These are phyloP conservation scores for Leucocoprinus birnbaumii DNA, from an alignment of 768 basidiomycete genomes.

Conservation along the genomic window DNA sequence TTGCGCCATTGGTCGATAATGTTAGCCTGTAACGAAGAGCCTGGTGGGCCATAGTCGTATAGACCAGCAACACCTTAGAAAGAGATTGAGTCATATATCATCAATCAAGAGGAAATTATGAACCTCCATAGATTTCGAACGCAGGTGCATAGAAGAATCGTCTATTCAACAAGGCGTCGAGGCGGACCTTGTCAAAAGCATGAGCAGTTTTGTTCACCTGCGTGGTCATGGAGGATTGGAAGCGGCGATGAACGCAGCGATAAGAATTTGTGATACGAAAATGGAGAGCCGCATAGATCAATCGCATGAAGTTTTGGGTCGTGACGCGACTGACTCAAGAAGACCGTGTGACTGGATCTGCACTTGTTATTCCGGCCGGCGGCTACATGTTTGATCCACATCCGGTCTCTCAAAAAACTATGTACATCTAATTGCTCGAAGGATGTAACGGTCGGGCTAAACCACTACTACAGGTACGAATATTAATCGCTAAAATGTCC, in stretches of 20 bases:
- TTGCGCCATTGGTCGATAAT: slow-evolving; percentile 95
- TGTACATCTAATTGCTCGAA: no score
- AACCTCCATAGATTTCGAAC: slow-evolving; percentile 98
- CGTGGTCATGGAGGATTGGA: slow-evolving; percentile 27
- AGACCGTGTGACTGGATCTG: slow-evolving; percentile 4
- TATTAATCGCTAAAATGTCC: no score
- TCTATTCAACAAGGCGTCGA: slow-evolving; percentile 84
- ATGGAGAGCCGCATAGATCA: slow-evolving; percentile 20
- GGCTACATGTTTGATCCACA: not conserved
- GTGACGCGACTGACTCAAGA: slow-evolving; percentile 11
- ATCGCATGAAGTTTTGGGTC: slow-evolving; percentile 27
- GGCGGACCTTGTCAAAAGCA: slow-evolving; percentile 79
- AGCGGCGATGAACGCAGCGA: slow-evolving; percentile 26
- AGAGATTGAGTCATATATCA: slow-evolving; percentile 8
- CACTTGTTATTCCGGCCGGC: not conserved
- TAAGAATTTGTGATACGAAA: slow-evolving; percentile 25
- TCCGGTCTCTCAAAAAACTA: no score
- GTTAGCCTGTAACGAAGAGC: slow-evolving; percentile 94
- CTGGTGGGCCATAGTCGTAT: slow-evolving; percentile 97
- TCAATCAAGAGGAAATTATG: not conserved
- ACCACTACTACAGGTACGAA: no score
- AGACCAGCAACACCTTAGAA: slow-evolving; percentile 89
- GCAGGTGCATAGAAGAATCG: slow-evolving; percentile 98
- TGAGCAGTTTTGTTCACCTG: slow-evolving; percentile 80
- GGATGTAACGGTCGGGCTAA: no score